Evolutionary conservation across 2,329 filamentous ascomycete species (phyloP).

Genomic region (Fusarium palustre): DNA sequence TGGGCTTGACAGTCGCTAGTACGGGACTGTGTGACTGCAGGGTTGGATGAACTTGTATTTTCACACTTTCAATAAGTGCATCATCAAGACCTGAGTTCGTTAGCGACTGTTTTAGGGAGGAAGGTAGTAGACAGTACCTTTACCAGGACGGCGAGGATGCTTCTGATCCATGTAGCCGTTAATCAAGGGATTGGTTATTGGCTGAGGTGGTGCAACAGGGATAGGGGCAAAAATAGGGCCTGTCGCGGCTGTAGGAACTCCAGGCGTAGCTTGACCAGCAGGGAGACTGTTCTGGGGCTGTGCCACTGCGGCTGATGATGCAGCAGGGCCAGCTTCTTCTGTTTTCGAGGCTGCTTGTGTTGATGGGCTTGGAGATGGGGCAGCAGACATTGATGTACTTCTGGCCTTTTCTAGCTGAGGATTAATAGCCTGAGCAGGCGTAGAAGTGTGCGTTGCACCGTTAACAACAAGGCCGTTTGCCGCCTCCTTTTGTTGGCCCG

Average conservation of each 20-base stretch:
- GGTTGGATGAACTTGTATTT: constrained; percentile 74
- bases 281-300: constrained; percentile 25
- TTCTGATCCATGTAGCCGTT: constrained; percentile 53
- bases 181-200: constrained; percentile 46
- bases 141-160: constrained; percentile 55
- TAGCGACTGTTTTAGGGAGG: constrained; percentile 21
- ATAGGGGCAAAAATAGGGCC: constrained; percentile 25
- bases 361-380: constrained; percentile 61
- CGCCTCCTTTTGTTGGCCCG: constrained; percentile 42
- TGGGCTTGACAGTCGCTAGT: constrained; percentile 72
- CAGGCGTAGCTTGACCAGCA: constrained; percentile 33
- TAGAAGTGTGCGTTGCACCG: constrained; percentile 33
- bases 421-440: constrained; percentile 32
- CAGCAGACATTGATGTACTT: constrained; percentile 55
- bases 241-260: background rate
- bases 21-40: constrained; percentile 72
- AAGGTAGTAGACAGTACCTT: constrained; percentile 51
- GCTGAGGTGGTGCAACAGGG: constrained; percentile 41
- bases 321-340: constrained; percentile 48
- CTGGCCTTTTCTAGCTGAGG: constrained; percentile 54
- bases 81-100: constrained; percentile 62
- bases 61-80: constrained; percentile 75
- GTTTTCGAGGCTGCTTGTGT: constrained; percentile 51
- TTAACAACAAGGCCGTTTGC: constrained; percentile 43
- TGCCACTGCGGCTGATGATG: constrained; percentile 44